A percentile compares a stretch with the other conserved stretches of the same genome.
These are phyloP conservation scores for Vitis rupestris DNA, from an alignment of 164 flowering plant genomes.

Conservation along the genomic window DNA sequence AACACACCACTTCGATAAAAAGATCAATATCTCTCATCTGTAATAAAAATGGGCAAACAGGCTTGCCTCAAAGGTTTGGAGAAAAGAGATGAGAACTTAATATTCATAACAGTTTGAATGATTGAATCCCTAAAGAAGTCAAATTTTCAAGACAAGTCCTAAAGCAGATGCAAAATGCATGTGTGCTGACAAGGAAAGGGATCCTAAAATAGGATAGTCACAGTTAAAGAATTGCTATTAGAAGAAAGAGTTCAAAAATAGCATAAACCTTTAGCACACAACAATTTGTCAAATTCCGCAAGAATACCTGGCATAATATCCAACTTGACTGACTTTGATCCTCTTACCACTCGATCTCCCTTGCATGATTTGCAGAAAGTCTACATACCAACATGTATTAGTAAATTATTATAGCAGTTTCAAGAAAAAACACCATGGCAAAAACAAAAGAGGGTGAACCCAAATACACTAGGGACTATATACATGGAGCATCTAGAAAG, in stretches of 20 bases:
- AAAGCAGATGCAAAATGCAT: too few relatives aligned
- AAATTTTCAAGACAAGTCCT: too few relatives aligned
- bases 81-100: too few relatives aligned
- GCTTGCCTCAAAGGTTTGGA: too few relatives aligned
- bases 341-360: constrained; percentile 65
- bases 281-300: background rate
- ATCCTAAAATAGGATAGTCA: too few relatives aligned
- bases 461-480: background rate
- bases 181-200: too few relatives aligned
- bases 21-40: too few relatives aligned
- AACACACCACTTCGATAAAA: too few relatives aligned
- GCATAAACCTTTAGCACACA: background rate
- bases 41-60: too few relatives aligned
- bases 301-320: constrained; percentile 68
- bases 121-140: too few relatives aligned
- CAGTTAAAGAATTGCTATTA: background rate
- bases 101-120: too few relatives aligned
- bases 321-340: constrained; percentile 69
- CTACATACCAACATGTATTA: background rate
- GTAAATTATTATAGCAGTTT: background rate
- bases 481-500: background rate
- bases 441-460: background rate
- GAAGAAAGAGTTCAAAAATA: background rate
- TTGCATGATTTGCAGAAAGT: constrained; percentile 42
- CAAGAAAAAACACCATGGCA: background rate